Evolutionary conservation across 176 grass and related monocot species (phyloP), one percentile per base, ranked within the genome.

Genomic region (Lolium rigidum): DNA sequence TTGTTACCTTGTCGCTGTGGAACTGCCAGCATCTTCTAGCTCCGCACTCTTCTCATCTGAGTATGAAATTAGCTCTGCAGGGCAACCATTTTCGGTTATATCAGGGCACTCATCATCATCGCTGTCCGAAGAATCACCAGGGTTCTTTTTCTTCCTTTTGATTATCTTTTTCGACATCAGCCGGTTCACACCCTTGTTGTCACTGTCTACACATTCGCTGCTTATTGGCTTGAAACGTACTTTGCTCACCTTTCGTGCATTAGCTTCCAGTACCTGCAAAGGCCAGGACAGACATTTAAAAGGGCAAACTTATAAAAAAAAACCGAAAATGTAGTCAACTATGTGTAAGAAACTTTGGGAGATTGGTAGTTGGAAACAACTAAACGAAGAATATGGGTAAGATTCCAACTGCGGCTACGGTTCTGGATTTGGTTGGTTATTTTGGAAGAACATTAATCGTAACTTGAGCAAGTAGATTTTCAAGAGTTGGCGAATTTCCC

Each of bases 211-310:
- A 91, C 76, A 88, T 80, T 89, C 86, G 55, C 84, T 91, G 74
- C 72, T 91, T 85, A 95, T 89, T 87, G 90, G 83, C 89, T 95
- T 95, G 84, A 95, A 95, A 68, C 70, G 64, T 18, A 95, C 88
- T 87, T 95, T 95, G 18, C 68, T 44, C 20, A 95, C 94, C 81
- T 95, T 95, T 83, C 88, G 89, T 51, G 83, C 94, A 73, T 91
- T 93, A 85, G 86, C 94, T 85, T 91, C 88, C 35, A 95, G 35
- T 89, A 95, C 87, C 94, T 95, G 86, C 65, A 62, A 10, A 86
- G 7, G 20, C 24, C 71, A 64, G 12, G 38, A 21, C 41, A 43
- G 41, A 35, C 71, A 74, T 43, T 72, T 46, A 49, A 54, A 84
- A 47, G 2, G 31, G 35, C 1, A 63, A 24, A 46, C 14, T 2